These are phyloP conservation scores for Pseudonitzschia pungens DNA, from an alignment of 108 stramenopile species.

Conservation along the genomic window DNA sequence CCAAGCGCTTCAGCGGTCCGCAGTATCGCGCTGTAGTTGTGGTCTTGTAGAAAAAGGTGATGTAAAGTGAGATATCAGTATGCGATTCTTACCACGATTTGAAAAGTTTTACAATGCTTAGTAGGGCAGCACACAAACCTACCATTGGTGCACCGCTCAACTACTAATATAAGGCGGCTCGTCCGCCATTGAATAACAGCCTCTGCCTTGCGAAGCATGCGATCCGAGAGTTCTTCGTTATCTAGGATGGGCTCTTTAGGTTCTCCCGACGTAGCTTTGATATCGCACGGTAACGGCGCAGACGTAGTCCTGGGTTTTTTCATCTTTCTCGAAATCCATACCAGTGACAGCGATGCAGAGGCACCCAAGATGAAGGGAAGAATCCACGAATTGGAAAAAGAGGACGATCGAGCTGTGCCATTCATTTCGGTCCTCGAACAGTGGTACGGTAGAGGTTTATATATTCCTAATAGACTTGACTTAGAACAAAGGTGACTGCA, in stretches of 20 bases:
- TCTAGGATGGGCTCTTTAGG: constrained; percentile 45
- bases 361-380: constrained; percentile 34
- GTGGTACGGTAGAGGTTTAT: too few species aligned
- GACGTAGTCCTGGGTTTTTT: background rate
- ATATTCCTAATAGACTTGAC: too few species aligned
- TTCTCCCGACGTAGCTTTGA: background rate
- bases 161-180: constrained; percentile 68
- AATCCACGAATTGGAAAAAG: constrained; percentile 22
- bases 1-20: constrained; percentile 87
- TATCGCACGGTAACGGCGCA: background rate
- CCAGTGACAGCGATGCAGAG: constrained; percentile 23
- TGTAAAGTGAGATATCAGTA: background rate
- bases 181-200: constrained; percentile 78
- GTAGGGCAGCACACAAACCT: background rate
- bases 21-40: constrained; percentile 73
- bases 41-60: constrained; percentile 47
- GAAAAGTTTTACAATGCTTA: too few species aligned
- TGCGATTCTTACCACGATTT: too few species aligned
- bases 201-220: constrained; percentile 86
- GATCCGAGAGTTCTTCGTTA: constrained; percentile 61
- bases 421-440: background rate
- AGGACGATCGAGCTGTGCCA: too few species aligned
- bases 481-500: too few species aligned
- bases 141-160: constrained; percentile 75
- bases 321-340: constrained; percentile 23